These are phyloP conservation scores for Zoysia matrella DNA, from an alignment of 202 grass and related monocot species.

Conservation along the genomic window DNA sequence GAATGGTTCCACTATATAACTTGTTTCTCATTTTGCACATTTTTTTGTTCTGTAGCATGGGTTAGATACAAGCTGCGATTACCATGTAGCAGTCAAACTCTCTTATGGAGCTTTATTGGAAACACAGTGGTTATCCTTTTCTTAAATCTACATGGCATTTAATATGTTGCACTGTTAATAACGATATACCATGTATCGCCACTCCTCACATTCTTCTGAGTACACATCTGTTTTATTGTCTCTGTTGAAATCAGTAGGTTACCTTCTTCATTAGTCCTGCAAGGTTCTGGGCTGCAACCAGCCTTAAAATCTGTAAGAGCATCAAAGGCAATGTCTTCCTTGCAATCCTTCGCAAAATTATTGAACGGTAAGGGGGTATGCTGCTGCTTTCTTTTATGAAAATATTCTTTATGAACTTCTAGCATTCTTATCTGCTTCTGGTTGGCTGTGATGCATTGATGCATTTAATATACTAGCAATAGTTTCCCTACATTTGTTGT, in stretches of 20 bases:
- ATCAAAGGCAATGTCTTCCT: slow-evolving; percentile 63
- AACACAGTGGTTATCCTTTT: slow-evolving; percentile 60
- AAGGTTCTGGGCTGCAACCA: slow-evolving; percentile 72
- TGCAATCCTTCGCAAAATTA: slow-evolving; percentile 61
- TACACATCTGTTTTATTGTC: slow-evolving; percentile 23
- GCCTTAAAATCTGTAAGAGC: slow-evolving; percentile 64
- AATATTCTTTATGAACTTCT: neutral
- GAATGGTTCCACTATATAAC: slow-evolving; percentile 17
- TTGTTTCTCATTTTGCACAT: slow-evolving; percentile 25
- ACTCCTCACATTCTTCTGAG: slow-evolving; percentile 18
- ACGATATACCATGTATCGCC: slow-evolving; percentile 5
- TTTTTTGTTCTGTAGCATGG: slow-evolving; percentile 65
- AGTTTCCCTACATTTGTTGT: slow-evolving; percentile 6
- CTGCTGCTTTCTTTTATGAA: neutral
- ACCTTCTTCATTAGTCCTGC: slow-evolving; percentile 79
- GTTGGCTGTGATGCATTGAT: neutral
- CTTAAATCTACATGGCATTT: neutral
- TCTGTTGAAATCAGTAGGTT: slow-evolving; percentile 56
- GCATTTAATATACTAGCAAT: neutral
- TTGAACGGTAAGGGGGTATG: slow-evolving; percentile 59
- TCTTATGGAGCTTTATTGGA: slow-evolving; percentile 48
- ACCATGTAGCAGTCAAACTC: slow-evolving; percentile 65
- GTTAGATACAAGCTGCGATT: slow-evolving; percentile 53
- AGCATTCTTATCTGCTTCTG: slow-evolving; percentile 12
- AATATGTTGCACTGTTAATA: slow-evolving; percentile 28